Percentiles rank a stretch among this genome's conserved stretches.
These are phyloP conservation scores for Neurospora sublineolata DNA, from an alignment of 495 filamentous ascomycete species.

Conservation along the genomic window DNA sequence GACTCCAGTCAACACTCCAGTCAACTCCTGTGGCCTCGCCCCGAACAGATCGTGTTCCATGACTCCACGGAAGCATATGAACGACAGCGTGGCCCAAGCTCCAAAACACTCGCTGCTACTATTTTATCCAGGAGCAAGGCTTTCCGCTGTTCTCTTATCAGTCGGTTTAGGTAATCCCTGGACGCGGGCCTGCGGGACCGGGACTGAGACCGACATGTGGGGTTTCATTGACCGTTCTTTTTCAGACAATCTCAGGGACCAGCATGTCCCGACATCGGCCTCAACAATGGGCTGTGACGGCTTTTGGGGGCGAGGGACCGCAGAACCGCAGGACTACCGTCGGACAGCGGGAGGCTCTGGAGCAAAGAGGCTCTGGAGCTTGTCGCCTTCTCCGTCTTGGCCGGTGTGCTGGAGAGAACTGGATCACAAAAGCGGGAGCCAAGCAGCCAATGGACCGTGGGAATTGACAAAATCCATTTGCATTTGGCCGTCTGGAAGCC, in stretches of 20 bases:
- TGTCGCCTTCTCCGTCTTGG: not conserved
- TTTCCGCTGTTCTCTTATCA: constrained; percentile 16
- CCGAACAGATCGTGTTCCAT: not conserved
- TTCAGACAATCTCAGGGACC: constrained; percentile 9
- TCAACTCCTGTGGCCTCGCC: not conserved
- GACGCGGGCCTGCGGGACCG: not conserved
- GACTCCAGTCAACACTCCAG: no score
- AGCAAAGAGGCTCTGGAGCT: not conserved
- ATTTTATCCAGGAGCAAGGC: not conserved
- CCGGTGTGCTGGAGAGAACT: not conserved
- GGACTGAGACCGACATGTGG: no score
- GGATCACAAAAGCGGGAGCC: not conserved
- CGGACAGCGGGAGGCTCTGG: not conserved
- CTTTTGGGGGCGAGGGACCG: no score
- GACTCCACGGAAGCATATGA: not conserved
- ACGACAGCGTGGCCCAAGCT: not conserved
- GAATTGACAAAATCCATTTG: not conserved
- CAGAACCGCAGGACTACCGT: not conserved
- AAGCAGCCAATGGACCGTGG: not conserved
- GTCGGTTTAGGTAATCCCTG: constrained; percentile 21
- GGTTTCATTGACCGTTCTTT: constrained; percentile 2
- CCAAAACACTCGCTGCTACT: not conserved
- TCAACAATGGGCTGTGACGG: no score
- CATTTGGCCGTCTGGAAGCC: not conserved
- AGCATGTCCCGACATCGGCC: constrained; percentile 16